Evolutionary conservation across 2,329 filamentous ascomycete species (phyloP), one percentile per base, ranked within the genome.

Genomic region (Ramularia collo-cygni): DNA sequence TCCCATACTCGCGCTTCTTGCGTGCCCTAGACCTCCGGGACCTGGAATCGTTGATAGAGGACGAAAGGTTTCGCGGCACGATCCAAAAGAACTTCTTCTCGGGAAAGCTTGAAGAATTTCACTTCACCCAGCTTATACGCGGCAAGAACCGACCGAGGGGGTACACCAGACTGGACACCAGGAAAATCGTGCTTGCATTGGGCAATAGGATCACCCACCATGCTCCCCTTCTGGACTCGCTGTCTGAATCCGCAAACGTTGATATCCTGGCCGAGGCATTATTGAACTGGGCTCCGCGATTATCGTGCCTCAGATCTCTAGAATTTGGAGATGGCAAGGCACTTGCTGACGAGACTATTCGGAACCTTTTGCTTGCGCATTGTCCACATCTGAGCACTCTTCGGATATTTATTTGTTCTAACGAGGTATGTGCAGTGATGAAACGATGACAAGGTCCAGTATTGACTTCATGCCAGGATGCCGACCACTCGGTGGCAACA

Each of bases 1-100:
- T 78, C 46, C 81, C 81, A 0, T 88, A 88, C 56, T 83, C 76
- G 52, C 69, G 75, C 27, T 85, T 83, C 60, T 74, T 86, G 40
- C 76, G 73, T 40, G 68, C 70, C 17, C 66, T 87, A 27, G 76
- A 81, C 48, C 69, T 86, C 8, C 68, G 76, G 38, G 76, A 81
- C 53, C 66, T 86, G 1, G 62, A 66, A 8, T 64, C 76, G 28
- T 66, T 83, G 15, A 66, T 86, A 2, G 74, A 81, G 40, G 74
- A 81, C 41, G 66, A 74, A 34, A 71, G 72, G 37, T 80, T 81
- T 37, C 72, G 69, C 26, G 71, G 75, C 43, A 71, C 71, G 28
- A 71, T 84, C 19, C 72, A 70, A 7, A 70, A 70, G 57, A 77
- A 70, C 12, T 77, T 77, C 58, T 77, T 76, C 50, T 62, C 67